Evolutionary conservation across 768 basidiomycete species (phyloP).

Genomic region (Amanita exitialis): DNA sequence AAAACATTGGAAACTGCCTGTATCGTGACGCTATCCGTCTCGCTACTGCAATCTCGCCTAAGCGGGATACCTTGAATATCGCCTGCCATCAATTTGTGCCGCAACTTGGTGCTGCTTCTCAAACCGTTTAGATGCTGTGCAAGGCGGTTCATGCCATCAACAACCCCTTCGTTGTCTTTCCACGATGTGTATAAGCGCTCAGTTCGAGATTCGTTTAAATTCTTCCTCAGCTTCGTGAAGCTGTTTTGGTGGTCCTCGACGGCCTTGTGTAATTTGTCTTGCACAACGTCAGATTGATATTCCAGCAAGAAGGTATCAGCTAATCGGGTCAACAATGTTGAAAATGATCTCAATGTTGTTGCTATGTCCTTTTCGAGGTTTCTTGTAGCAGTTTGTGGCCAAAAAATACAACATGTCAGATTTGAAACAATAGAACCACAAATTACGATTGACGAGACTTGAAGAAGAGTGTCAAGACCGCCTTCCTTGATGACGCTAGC

Average conservation of each 20-base stretch:
- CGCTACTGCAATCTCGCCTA: background rate
- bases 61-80: background rate
- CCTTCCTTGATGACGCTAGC: slow-evolving; percentile 81
- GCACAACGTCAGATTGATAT: slow-evolving; percentile 45
- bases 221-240: slow-evolving; percentile 85
- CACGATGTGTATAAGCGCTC: slow-evolving; percentile 54
- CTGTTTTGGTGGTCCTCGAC: slow-evolving; percentile 80
- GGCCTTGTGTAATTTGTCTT: slow-evolving; percentile 65
- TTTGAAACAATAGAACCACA: slow-evolving; percentile 75
- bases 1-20: slow-evolving; percentile 65
- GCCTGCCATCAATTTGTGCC: slow-evolving; percentile 70
- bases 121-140: slow-evolving; percentile 93
- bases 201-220: slow-evolving; percentile 76
- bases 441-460: slow-evolving; percentile 68
- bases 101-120: slow-evolving; percentile 72
- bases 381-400: slow-evolving; percentile 77
- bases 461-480: slow-evolving; percentile 61
- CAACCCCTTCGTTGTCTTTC: slow-evolving; percentile 75
- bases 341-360: slow-evolving; percentile 79
- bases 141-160: slow-evolving; percentile 78
- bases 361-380: slow-evolving; percentile 81
- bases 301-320: slow-evolving; percentile 83
- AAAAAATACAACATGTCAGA: slow-evolving; percentile 72
- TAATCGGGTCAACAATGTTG: slow-evolving; percentile 74
- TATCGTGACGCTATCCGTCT: background rate